Evolutionary conservation across 257 asterid species (phyloP), one percentile per base, ranked within the genome.

Genomic region (Solanum piurae): DNA sequence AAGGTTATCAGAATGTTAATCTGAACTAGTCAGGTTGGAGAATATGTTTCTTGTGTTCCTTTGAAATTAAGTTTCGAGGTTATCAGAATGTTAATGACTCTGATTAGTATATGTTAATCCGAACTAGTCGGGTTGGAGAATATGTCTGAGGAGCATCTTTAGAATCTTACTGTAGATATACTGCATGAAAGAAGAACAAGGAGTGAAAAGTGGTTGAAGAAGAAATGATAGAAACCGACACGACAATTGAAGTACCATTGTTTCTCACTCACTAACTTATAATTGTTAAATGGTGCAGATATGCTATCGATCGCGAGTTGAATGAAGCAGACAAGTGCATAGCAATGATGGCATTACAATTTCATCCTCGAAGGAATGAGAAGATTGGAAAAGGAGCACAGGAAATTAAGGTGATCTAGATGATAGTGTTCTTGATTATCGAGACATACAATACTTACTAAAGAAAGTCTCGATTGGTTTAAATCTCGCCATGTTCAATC

Each of bases 291-390:
- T 82, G 86, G 64, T 89, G 60, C 55, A 97, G 99, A 92, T 91
- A 93, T 88, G 94, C 94, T 77, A 66, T 89, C 27, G 90, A 92
- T 86, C 10, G 87, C 60, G 86, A n/a, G 88, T 87, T 97, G 64
- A 91, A 83, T 37, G 96, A 90, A 60, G 93, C 89, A 46, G 99
- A 97, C 84, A 92, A 92, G 87, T 88, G 93, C 80, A 36, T 89
- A 69, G 98, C 92, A 46, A 87, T 94, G 91, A 91, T 72, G 85
- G 98, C 95, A 87, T 91, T 97, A 68, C 91, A 86, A 58, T 96
- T 91, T 86, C 99, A 97, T 92, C 99, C 99, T 9, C 94, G 93
- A 74, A 89, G 90, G 89, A 83, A 86, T 21, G 94, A 93, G 88
- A 97, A 97, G 89, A 90, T 87, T 75, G 98, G 99, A 82, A 82